phyloP scores from a whole-genome alignment of 1,139 yeast genomes.

The Geotrichum siamense region DNA sequence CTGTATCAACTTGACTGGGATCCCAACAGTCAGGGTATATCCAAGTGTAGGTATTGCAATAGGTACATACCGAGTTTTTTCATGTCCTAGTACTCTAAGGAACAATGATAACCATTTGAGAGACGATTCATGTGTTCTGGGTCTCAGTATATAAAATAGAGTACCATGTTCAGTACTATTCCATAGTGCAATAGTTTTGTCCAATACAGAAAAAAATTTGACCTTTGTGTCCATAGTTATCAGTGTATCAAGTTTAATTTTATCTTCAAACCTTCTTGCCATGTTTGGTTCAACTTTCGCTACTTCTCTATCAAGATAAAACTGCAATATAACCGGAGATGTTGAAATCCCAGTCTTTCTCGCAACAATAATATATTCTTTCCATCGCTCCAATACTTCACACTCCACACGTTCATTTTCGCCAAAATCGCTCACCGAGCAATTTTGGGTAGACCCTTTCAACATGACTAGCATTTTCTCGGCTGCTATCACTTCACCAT shows the following conservation, averaged over 20 bases:
- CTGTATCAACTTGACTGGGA: slow-evolving; percentile 32
- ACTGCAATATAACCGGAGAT: slow-evolving; percentile 52
- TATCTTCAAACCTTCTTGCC: neutral
- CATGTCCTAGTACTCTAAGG: slow-evolving; percentile 38
- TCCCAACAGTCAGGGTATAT: slow-evolving; percentile 40
- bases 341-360: slow-evolving; percentile 47
- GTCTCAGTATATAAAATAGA: slow-evolving; percentile 47
- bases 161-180: slow-evolving; percentile 25
- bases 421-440: slow-evolving; percentile 33
- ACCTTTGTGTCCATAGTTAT: slow-evolving; percentile 35
- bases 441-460: slow-evolving; percentile 34
- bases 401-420: slow-evolving; percentile 50
- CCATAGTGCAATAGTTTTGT: slow-evolving; percentile 59
- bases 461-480: slow-evolving; percentile 63
- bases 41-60: slow-evolving; percentile 49
- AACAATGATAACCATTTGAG: slow-evolving; percentile 59
- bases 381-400: slow-evolving; percentile 63
- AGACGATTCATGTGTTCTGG: slow-evolving; percentile 44
- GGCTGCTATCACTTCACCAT: slow-evolving; percentile 57
- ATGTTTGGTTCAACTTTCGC: slow-evolving; percentile 27
- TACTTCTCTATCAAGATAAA: slow-evolving; percentile 47
- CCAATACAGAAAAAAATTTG: slow-evolving; percentile 56
- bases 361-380: slow-evolving; percentile 61
- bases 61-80: slow-evolving; percentile 30
- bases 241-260: slow-evolving; percentile 21